Percentiles rank a stretch among this genome's conserved stretches.
These are phyloP conservation scores for Exophiala sp. DNA, from an alignment of 2,329 filamentous ascomycete species.

Conservation along the genomic window DNA sequence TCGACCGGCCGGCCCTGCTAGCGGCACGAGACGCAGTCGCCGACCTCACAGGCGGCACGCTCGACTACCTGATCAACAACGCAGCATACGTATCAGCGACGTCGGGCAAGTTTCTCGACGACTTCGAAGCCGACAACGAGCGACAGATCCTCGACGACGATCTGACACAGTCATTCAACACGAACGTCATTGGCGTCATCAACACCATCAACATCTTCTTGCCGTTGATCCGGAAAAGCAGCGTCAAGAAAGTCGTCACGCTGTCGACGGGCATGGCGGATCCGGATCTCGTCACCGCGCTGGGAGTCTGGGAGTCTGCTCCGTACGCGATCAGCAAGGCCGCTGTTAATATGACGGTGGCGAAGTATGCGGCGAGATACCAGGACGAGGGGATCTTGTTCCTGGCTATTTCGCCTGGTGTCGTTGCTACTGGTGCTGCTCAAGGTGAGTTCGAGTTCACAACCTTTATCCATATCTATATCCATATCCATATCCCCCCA, in stretches of 20 bases:
- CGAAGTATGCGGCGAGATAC: slow-evolving; percentile 50
- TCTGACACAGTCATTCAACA: slow-evolving; percentile 35
- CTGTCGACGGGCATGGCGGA: slow-evolving; percentile 49
- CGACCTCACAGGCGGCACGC: slow-evolving; percentile 25
- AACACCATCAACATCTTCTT: slow-evolving; percentile 50
- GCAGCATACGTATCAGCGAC: slow-evolving; percentile 34
- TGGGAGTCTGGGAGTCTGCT: slow-evolving; percentile 33
- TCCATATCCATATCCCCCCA: too few species aligned
- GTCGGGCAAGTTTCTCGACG: too few species aligned
- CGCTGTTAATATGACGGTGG: slow-evolving; percentile 48
- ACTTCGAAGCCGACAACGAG: slow-evolving; percentile 20
- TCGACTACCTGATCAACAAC: slow-evolving; percentile 53
- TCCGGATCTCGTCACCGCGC: slow-evolving; percentile 38
- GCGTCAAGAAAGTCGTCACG: slow-evolving; percentile 50
- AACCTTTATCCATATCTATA: too few species aligned
- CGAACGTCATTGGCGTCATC: slow-evolving; percentile 50
- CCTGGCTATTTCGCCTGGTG: slow-evolving; percentile 47
- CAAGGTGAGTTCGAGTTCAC: not conserved
- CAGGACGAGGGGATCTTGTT: slow-evolving; percentile 49
- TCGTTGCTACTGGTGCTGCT: slow-evolving; percentile 41
- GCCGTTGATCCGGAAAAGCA: slow-evolving; percentile 48
- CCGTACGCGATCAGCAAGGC: slow-evolving; percentile 49
- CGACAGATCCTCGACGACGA: slow-evolving; percentile 30
- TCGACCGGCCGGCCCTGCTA: slow-evolving; percentile 37
- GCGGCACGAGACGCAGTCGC: slow-evolving; percentile 28